Conservation (phyloP, 176 grass and related monocot species). For the Calamus simplicifolius region DNA sequence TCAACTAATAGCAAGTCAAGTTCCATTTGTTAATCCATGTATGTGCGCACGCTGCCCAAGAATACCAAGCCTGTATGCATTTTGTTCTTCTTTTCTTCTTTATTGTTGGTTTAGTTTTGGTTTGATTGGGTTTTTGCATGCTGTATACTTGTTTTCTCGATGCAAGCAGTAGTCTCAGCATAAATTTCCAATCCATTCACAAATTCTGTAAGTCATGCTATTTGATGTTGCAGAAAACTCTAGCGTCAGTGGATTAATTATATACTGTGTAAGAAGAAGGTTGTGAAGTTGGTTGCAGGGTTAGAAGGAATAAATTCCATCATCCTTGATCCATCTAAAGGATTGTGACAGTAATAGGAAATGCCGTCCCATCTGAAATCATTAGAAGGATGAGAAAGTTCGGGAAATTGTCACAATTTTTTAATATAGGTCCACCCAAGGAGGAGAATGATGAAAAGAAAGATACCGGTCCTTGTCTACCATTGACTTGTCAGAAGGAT, state of each 20-base stretch:
- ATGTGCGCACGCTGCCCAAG: too few species aligned
- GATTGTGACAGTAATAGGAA: not conserved
- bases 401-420: not conserved
- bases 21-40: too few species aligned
- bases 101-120: too few species aligned
- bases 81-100: too few species aligned
- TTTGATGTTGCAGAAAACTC: not conserved
- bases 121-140: too few species aligned
- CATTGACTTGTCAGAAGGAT: not conserved
- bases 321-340: not conserved
- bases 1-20: too few species aligned
- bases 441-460: not conserved
- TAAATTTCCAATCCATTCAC: too few species aligned
- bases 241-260: not conserved
- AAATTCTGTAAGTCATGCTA: too few species aligned
- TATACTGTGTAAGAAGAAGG: conserved; percentile 2
- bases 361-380: not conserved
- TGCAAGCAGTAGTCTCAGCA: too few species aligned
- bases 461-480: not conserved
- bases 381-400: not conserved
- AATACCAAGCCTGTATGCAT: too few species aligned
- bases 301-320: not conserved
- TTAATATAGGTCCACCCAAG: not conserved
- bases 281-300: not conserved
- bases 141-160: too few species aligned